phyloP scores from a whole-genome alignment of 139 green algal species.

The Chlamydomonas incerta region DNA sequence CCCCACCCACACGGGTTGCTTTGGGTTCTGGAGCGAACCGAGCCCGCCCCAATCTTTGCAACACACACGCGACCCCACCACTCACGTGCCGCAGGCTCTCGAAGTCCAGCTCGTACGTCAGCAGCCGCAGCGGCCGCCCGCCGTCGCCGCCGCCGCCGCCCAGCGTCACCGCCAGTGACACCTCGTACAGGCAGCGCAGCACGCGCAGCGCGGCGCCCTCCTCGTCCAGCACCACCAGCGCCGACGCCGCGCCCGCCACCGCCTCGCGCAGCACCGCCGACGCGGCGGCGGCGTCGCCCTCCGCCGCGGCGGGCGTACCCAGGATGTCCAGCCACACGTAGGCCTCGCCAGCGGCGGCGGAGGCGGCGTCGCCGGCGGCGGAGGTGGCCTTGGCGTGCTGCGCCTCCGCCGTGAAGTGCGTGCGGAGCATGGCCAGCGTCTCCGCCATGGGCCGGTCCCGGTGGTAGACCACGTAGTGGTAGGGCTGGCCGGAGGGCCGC shows the following conservation, averaged over 20 bases:
- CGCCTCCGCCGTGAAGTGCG: slow-evolving; percentile 11
- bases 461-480: slow-evolving; percentile 34
- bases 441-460: neutral
- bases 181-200: slow-evolving; percentile 5
- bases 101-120: slow-evolving; percentile 28
- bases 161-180: slow-evolving; percentile 8
- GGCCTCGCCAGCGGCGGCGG: neutral
- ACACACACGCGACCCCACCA: neutral
- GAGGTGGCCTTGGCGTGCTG: neutral
- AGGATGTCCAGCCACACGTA: slow-evolving; percentile 22
- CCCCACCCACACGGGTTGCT: no score
- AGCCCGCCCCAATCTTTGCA: neutral
- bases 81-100: neutral
- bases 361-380: neutral
- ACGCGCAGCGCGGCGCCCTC: neutral
- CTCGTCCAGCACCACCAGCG: slow-evolving; percentile 26
- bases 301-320: neutral
- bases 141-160: neutral
- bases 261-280: neutral
- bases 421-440: slow-evolving; percentile 21
- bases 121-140: neutral
- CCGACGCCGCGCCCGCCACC: neutral
- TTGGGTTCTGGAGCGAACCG: no score
- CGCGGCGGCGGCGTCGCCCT: neutral
- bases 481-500: neutral